Conservation (phyloP, 1,139 yeast species). For the Petasospora fabianii region DNA sequence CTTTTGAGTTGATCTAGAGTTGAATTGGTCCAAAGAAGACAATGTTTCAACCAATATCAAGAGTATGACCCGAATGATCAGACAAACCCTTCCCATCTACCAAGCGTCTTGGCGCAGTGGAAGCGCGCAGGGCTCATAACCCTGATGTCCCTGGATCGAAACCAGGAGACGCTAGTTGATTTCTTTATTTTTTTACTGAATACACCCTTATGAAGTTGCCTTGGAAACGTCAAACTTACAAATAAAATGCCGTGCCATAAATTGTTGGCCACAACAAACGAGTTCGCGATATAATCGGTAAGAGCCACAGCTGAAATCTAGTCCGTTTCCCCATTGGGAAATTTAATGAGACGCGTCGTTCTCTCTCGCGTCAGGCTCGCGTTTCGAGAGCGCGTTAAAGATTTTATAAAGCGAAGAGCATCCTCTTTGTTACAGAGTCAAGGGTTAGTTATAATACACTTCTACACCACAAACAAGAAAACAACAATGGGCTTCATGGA, state of each 20-base stretch:
- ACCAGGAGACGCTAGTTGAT: conserved; percentile 92
- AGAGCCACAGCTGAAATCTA: background rate
- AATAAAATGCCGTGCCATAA: background rate
- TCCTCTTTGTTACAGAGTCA: background rate
- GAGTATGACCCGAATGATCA: too few species aligned
- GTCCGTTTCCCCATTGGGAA: conserved; percentile 19
- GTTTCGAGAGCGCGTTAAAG: background rate
- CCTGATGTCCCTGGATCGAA: conserved; percentile 99
- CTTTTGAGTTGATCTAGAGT: too few species aligned
- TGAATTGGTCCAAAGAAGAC: too few species aligned
- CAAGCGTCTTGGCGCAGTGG: conserved; percentile 86
- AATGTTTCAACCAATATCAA: too few species aligned
- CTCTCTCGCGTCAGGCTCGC: background rate
- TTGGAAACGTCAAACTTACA: background rate
- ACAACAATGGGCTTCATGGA: background rate
- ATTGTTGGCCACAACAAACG: background rate
- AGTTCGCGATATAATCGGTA: background rate
- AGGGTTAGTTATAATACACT: background rate
- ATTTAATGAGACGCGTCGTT: conserved; percentile 15
- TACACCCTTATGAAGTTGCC: background rate
- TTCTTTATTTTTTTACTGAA: conserved; percentile 31
- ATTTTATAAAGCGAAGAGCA: background rate
- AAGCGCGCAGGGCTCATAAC: conserved; percentile 99
- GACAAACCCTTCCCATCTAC: too few species aligned
- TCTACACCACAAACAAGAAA: too few species aligned